Percentiles rank a stretch among this genome's conserved stretches.
phyloP scores from a whole-genome alignment of 2,329 filamentous ascomycete genomes.

The Phyllosticta citriasiana region DNA sequence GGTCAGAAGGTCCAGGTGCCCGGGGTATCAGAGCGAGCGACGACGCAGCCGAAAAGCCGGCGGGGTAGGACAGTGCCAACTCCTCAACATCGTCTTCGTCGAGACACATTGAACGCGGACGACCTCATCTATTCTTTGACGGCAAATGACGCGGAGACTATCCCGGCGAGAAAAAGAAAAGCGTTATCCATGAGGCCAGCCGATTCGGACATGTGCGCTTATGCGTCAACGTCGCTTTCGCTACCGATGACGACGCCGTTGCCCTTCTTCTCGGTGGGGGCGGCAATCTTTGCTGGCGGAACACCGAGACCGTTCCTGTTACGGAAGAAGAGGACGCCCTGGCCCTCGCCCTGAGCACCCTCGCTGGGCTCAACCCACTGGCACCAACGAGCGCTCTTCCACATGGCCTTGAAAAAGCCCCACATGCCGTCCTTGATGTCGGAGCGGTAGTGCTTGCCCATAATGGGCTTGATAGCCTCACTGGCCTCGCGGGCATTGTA shows the following conservation, averaged over 20 bases:
- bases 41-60: not conserved
- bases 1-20: not conserved
- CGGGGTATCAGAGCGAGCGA: not conserved
- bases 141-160: not conserved
- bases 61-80: not conserved
- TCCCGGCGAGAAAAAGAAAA: not conserved
- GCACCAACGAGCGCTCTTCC: conserved; percentile 72
- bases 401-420: conserved; percentile 80
- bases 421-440: conserved; percentile 65
- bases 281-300: conserved; percentile 36
- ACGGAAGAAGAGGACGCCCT: conserved; percentile 86
- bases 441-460: conserved; percentile 90
- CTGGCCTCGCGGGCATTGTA: conserved; percentile 92
- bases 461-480: conserved; percentile 87
- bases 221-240: conserved; percentile 11
- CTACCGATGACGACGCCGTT: conserved; percentile 7
- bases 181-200: not conserved
- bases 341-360: conserved; percentile 67
- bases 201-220: not conserved
- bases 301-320: conserved; percentile 83
- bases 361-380: conserved; percentile 95
- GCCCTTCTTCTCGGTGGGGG: conserved; percentile 15
- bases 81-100: not conserved
- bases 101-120: not conserved
- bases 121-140: not conserved